Base-by-base conservation (phyloP, 2,329 filamentous ascomycete genomes). In the Monilinia fructicola region DNA sequence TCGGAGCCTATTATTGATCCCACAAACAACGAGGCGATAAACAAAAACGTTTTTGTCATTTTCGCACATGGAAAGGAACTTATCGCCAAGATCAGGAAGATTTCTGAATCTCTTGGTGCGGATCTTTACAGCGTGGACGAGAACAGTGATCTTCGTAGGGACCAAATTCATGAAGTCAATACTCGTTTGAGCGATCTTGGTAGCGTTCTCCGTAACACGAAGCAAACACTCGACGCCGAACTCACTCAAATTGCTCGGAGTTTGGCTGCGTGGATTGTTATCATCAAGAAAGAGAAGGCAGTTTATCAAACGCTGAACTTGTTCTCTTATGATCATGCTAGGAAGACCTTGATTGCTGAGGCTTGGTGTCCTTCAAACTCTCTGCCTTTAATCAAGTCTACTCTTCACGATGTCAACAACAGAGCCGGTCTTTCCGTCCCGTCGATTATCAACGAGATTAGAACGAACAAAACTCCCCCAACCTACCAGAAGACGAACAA, bases 1-100 rank as follows among this genome's bases (percentile, higher is more conserved):
- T 89, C 93, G 10, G 94, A 99, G 78, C 88, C 92, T 48, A 90
- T 99, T 73, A 84, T 97, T 77, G 92, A 99, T 78, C 94, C 95
- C 21, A 85, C 90, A 76, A 97, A 87, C 81, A 97, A 98, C 78
- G 94, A 98, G 80, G 84, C 91, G 71, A 85, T 96, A 73, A 88
- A 90, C 82, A 99, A 99, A 87, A 99, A 97, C 74, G 95, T 99
- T 66, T 99, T 99, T 76, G 94, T 99, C 76, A 99, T 99, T 78
- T 99, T 99, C 74, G 95, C 95, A 16, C 95, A 99, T 76, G 95
- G 95, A 77, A 97, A 97, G 80, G 94, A 98, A 79, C 97, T 99
- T 73, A 88, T 99, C 74, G 91, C 93, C 76, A 99, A 99, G 87
- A 98, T 99, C 77, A 89, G 95, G 76, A 98, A 97, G 85, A 98